phyloP scores from a whole-genome alignment of 1,139 yeast genomes.

The Yamadazyma blattariae region DNA sequence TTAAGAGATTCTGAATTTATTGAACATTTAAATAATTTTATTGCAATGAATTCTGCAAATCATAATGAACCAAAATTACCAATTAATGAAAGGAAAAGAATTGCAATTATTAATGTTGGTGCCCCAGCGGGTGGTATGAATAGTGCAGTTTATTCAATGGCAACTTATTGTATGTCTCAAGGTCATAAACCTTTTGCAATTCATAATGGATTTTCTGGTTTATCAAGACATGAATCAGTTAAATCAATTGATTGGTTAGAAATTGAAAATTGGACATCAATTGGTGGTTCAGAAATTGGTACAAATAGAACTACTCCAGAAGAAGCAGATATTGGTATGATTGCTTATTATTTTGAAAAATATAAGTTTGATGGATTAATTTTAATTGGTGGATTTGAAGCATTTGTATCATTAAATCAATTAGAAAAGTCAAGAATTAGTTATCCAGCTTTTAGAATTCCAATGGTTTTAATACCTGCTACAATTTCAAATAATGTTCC shows the following conservation, averaged over 20 bases:
- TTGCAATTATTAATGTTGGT: constrained; percentile 75
- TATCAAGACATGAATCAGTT: constrained; percentile 72
- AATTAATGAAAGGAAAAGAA: constrained; percentile 51
- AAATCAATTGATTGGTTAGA: constrained; percentile 62
- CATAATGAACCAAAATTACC: constrained; percentile 62
- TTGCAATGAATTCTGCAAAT: constrained; percentile 57
- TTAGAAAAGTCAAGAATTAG: constrained; percentile 58
- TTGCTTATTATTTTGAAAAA: constrained; percentile 75
- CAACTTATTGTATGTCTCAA: constrained; percentile 68
- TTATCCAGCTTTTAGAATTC: constrained; percentile 74
- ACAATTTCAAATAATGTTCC: constrained; percentile 98
- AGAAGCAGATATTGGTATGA: constrained; percentile 65
- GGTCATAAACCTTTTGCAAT: constrained; percentile 76
- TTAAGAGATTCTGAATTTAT: constrained; percentile 71
- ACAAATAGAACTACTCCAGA: constrained; percentile 73
- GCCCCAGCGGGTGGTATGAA: constrained; percentile 86
- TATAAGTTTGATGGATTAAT: constrained; percentile 71
- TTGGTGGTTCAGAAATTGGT: constrained; percentile 82
- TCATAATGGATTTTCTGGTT: constrained; percentile 73
- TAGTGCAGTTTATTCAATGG: constrained; percentile 73
- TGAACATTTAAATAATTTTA: constrained; percentile 63
- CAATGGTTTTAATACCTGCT: constrained; percentile 78
- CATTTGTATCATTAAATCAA: constrained; percentile 66
- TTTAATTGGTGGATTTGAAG: constrained; percentile 80
- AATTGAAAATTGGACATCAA: constrained; percentile 70